Evolutionary conservation across 768 basidiomycete genomes (phyloP), one percentile per base, ranked within the genome.

Genomic region (Trametopsis cervina): DNA sequence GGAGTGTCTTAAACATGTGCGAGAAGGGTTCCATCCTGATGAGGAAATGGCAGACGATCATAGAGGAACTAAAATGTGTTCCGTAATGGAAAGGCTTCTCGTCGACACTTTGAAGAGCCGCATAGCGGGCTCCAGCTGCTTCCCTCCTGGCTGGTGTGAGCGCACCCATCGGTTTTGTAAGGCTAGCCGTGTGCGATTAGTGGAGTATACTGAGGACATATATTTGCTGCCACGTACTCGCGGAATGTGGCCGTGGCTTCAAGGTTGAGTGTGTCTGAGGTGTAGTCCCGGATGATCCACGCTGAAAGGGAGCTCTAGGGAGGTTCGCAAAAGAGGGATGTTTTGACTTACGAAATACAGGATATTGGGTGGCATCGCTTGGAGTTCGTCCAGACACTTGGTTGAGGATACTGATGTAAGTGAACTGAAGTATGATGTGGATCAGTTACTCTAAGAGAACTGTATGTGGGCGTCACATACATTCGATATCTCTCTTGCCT

Each of bases 21-120:
- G 92, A 94, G 62, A 87, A 97, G 0, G 94, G 94, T 12, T 85
- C 81, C 57, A 94, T 68, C 18, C 94, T 77, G 46, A 97, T 94
- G 56, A 95, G 67, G 68, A 88, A 96, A 56, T 95, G 92, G 68
- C 91, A 94, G 39, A 93, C 89, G 50, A 92, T 95, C 93, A 96
- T 96, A 2, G 91, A 94, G 9, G 91, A 94, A 60, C 88, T 90
- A 60, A 93, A 97, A 61, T 97, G 94, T 0, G 94, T 96, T 37
- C 94, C 88, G 52, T 90, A 92, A 59, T 91, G 88, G 65, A 95
- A 95, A 0, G 93, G 93, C 27, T 79, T 76, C 66, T 97, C 93
- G 6, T 66, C 85, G 2, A 95, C 85, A 52, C 89, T 81, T 57
- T 81, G 65, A 10, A 94, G 71, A 53, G 83, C 88, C 25, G 66